phyloP scores from a whole-genome alignment of 495 filamentous ascomycete species.

The Cercophora sp. region DNA sequence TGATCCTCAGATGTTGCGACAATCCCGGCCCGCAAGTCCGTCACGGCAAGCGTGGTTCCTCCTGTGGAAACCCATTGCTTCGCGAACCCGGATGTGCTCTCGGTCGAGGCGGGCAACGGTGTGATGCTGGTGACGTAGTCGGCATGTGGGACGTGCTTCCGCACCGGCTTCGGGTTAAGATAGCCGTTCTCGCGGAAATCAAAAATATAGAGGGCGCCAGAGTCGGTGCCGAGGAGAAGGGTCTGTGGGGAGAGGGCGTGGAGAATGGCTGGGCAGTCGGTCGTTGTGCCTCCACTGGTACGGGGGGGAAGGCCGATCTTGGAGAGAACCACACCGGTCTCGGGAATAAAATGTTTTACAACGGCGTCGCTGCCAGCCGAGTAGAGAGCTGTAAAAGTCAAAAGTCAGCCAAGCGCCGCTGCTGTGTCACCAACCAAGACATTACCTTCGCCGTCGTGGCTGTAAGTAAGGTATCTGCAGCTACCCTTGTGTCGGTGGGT shows the following conservation, averaged over 20 bases:
- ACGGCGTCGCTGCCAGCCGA: conserved; percentile 87
- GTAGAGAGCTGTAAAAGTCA: conserved; percentile 55
- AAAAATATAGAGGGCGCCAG: conserved; percentile 81
- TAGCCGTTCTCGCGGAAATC: conserved; percentile 72
- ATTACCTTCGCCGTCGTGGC: conserved; percentile 63
- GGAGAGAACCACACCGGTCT: conserved; percentile 74
- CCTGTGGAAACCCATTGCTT: conserved; percentile 94
- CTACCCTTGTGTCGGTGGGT: conserved; percentile 90
- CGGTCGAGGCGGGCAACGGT: conserved; percentile 69
- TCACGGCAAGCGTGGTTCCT: conserved; percentile 81
- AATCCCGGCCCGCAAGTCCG: conserved; percentile 78
- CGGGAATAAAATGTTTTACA: conserved; percentile 77
- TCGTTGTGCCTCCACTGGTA: conserved; percentile 27
- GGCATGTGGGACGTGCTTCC: conserved; percentile 79
- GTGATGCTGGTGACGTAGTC: conserved; percentile 92
- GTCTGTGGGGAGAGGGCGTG: conserved; percentile 81
- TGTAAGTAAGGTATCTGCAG: conserved; percentile 75
- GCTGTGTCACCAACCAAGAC: neutral
- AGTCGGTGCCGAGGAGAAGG: conserved; percentile 85
- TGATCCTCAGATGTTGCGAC: conserved; percentile 86
- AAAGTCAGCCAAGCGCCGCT: too few species aligned
- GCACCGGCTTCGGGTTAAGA: conserved; percentile 59
- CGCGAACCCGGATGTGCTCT: conserved; percentile 76
- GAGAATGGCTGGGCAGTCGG: conserved; percentile 71
- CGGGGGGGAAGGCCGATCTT: conserved; percentile 64